These are phyloP conservation scores for Leccinum incarnatum DNA, from an alignment of 768 basidiomycete species.

Conservation along the genomic window DNA sequence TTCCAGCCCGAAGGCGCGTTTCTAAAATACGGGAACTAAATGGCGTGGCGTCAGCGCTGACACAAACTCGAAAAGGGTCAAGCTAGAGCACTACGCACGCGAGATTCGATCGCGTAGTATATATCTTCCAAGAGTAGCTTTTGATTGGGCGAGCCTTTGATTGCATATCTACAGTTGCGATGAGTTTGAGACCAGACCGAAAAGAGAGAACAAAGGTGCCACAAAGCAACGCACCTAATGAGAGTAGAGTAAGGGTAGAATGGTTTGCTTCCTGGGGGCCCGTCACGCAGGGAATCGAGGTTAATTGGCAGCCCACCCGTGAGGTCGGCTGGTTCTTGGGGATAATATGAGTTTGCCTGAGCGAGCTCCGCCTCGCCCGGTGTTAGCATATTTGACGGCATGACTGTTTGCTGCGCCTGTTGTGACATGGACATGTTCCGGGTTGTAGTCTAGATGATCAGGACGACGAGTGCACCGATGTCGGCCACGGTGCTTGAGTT, in stretches of 20 bases:
- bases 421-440: slow-evolving; percentile 43
- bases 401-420: slow-evolving; percentile 48
- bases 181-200: neutral
- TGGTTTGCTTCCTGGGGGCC: slow-evolving; percentile 85
- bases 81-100: slow-evolving; percentile 48
- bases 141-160: slow-evolving; percentile 87
- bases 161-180: slow-evolving; percentile 63
- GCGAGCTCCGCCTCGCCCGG: slow-evolving; percentile 53
- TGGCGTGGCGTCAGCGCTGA: slow-evolving; percentile 11
- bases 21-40: slow-evolving; percentile 85
- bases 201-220: neutral
- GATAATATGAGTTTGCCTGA: slow-evolving; percentile 61
- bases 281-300: slow-evolving; percentile 82
- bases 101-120: slow-evolving; percentile 87
- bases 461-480: slow-evolving; percentile 11
- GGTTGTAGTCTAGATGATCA: slow-evolving; percentile 9
- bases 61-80: neutral
- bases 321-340: slow-evolving; percentile 73
- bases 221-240: slow-evolving; percentile 61
- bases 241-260: slow-evolving; percentile 91
- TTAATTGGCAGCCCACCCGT: slow-evolving; percentile 84
- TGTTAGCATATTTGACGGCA: slow-evolving; percentile 61
- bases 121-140: slow-evolving; percentile 86
- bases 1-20: slow-evolving; percentile 90
- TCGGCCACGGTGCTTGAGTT: slow-evolving; percentile 20